Percentiles rank a stretch among this genome's conserved stretches.
phyloP scores from a whole-genome alignment of 228 moss, liverwort and hornwort genomes.

The Sphagnum fallax region DNA sequence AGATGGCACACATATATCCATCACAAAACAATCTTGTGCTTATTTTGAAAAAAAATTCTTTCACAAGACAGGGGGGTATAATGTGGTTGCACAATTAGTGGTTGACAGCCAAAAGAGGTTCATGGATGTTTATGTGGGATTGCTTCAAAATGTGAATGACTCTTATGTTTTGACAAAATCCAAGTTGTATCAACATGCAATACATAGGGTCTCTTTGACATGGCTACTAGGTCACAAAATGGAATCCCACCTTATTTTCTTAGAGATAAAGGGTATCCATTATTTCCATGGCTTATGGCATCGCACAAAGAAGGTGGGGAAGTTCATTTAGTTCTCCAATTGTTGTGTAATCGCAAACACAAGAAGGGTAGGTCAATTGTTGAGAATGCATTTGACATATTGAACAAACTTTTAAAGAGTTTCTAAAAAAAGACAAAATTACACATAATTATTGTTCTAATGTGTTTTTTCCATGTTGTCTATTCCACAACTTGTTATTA shows the following conservation, averaged over 20 bases:
- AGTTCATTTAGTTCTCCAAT: not conserved
- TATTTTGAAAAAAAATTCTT: not conserved
- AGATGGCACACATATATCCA: not conserved
- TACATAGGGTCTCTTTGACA: not conserved
- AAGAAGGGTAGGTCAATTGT: not conserved
- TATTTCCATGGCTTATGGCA: not conserved
- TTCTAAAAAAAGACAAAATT: not conserved
- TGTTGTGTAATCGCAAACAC: not conserved
- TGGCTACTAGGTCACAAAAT: not conserved
- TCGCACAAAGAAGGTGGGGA: not conserved
- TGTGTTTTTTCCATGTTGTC: not conserved
- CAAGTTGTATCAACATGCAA: not conserved
- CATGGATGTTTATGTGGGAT: not conserved
- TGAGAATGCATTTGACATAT: not conserved
- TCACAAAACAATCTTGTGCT: not conserved
- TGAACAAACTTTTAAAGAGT: not conserved
- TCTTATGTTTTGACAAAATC: not conserved
- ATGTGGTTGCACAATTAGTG: not conserved
- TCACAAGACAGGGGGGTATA: not conserved
- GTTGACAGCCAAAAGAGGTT: not conserved
- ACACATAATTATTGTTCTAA: not conserved
- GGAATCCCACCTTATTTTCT: not conserved
- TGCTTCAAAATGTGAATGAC: not conserved
- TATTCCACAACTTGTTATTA: not conserved
- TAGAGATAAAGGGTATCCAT: not conserved